These are phyloP conservation scores for Puccinellia tenuiflora DNA, from an alignment of 176 grass and related monocot species.

Conservation along the genomic window DNA sequence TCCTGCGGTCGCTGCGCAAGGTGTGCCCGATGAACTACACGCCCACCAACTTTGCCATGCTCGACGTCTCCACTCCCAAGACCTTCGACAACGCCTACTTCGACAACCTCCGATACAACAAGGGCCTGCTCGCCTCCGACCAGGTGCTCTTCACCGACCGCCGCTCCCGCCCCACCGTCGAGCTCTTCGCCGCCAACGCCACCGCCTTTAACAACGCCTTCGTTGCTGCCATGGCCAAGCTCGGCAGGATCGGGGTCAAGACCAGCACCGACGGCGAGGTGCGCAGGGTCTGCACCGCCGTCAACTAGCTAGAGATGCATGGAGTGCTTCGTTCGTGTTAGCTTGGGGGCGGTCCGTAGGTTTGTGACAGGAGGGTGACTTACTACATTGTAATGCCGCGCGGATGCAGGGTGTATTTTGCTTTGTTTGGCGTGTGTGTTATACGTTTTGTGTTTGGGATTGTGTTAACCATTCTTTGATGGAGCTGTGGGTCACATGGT, in stretches of 20 bases:
- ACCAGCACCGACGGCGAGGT: constrained; percentile 53
- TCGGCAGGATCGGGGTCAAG: constrained; percentile 62
- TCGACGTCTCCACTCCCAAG: constrained; percentile 46
- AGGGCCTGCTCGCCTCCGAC: constrained; percentile 77
- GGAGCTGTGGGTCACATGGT: neutral
- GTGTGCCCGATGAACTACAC: constrained; percentile 51
- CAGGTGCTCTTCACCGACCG: constrained; percentile 66
- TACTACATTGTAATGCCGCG: neutral
- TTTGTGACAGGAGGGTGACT: neutral
- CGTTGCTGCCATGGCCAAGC: constrained; percentile 54
- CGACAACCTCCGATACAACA: constrained; percentile 65
- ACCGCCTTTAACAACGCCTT: constrained; percentile 69
- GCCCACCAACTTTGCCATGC: constrained; percentile 35
- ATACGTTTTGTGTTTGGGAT: constrained; percentile 17
- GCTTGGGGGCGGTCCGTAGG: neutral
- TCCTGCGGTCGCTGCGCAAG: constrained; percentile 53
- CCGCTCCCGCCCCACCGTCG: constrained; percentile 57
- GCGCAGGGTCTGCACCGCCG: constrained; percentile 59
- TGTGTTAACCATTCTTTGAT: constrained; percentile 32
- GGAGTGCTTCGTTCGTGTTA: neutral
- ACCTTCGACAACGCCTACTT: constrained; percentile 86
- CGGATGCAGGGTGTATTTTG: neutral
- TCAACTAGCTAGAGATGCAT: constrained; percentile 21
- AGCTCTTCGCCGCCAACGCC: constrained; percentile 62
- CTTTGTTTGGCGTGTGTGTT: neutral